A percentile compares a stretch with the other conserved stretches of the same genome.
Evolutionary conservation across 306 rosid genomes (phyloP).

Genomic region (Datisca glomerata): DNA sequence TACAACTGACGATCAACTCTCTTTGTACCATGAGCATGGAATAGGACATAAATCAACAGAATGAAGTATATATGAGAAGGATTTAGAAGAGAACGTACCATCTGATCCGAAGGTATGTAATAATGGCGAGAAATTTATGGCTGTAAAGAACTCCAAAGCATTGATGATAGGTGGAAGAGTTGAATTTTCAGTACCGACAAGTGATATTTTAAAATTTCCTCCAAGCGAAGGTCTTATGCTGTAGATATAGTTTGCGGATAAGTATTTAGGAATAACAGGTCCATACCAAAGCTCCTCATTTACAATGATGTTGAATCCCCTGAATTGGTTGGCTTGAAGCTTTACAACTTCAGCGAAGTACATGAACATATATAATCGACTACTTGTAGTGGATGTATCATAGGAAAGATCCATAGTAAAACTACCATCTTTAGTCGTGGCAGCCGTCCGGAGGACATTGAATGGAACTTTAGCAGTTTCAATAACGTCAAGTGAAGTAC

Average conservation of each 20-base stretch:
- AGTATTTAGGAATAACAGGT: slow-evolving; percentile 19
- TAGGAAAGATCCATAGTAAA: neutral
- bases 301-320: slow-evolving; percentile 15
- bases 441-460: no score
- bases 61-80: no score
- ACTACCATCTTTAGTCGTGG: no score
- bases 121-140: neutral
- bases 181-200: slow-evolving; percentile 9
- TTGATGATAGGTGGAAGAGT: slow-evolving; percentile 38
- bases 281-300: slow-evolving; percentile 3
- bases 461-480: no score
- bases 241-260: slow-evolving; percentile 6
- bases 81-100: no score
- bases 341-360: slow-evolving; percentile 30
- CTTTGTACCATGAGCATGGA: no score
- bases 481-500: no score
- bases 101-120: neutral
- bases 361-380: slow-evolving; percentile 10
- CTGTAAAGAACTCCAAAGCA: slow-evolving; percentile 23
- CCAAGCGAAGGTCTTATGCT: neutral
- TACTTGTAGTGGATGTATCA: neutral
- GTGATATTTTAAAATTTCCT: neutral
- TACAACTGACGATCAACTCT: no score
- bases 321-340: slow-evolving; percentile 16
- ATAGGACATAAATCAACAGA: no score